Evolutionary conservation across 306 rosid genomes (phyloP), one percentile per base, ranked within the genome.

Genomic region (Hippophae tibetana): DNA sequence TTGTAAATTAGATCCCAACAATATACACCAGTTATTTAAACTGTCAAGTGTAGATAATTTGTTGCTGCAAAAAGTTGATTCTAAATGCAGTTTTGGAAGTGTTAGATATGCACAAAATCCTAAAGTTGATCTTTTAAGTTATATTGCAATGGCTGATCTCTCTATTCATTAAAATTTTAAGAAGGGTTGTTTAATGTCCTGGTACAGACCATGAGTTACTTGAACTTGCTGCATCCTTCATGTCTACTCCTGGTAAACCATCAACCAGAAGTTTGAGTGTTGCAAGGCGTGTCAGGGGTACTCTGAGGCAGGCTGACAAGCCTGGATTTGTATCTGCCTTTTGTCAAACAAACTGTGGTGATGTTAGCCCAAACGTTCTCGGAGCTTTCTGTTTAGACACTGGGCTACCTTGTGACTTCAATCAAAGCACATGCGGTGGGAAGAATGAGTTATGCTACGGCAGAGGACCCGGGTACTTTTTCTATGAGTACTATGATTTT

Each of bases 341-440:
- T 74, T 90, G 97, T 64, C 97, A 90, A 66, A 76, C 97, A 14
- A 90, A 90, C 70, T 86, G 90, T 60, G 97, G 97, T 58, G 97
- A 90, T 79, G 97, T 90, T 64, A 90, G 94, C 75, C 97, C 97
- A 60, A 90, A 90, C 68, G 95, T 90, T 65, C 82, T 82, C 53
- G 97, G 95, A 54, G 78, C 97, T 49, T 87, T 84, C 64, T 86
- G 97, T 62, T 61, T 66, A 54, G 97, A 81, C 74, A 86, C 89
- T 56, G 97, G 95, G 63, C 71, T 84, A 66, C 95, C 95, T 60
- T 90, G 97, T 82, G 89, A 90, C 60, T 90, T 90, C 79, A 90
- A 86, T 75, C 97, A 90, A 64, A 86, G 97, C 75, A 86, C 97
- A 54, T 90, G 97, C 61, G 90, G 78, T 48, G 95, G 97, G 56